Evolutionary conservation across 2,329 filamentous ascomycete species (phyloP).

Genomic region (Pyrenochaeta sp.): DNA sequence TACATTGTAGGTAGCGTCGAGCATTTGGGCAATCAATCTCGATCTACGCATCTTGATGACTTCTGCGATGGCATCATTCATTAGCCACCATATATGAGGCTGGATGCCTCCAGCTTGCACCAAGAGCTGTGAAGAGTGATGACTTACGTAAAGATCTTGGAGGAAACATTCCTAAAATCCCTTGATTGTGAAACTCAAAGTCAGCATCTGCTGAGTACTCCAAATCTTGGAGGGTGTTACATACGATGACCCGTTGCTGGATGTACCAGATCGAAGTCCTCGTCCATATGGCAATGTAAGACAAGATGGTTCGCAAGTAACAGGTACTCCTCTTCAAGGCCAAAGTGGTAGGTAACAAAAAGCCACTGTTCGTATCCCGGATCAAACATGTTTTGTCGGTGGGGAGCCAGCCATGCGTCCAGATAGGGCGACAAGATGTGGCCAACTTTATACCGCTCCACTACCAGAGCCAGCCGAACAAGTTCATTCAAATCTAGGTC

Average conservation of each 20-base stretch:
- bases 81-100: background rate
- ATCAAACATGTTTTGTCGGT: constrained; percentile 5
- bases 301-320: constrained; percentile 12
- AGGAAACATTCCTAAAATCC: background rate
- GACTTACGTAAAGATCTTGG: background rate
- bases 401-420: background rate
- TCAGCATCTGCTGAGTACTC: too few relatives aligned
- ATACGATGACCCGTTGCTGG: background rate
- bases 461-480: constrained; percentile 34
- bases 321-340: constrained; percentile 25
- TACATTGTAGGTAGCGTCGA: background rate
- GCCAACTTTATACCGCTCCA: constrained; percentile 37
- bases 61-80: background rate
- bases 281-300: background rate
- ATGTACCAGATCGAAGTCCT: background rate
- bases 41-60: background rate
- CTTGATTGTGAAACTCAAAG: too few relatives aligned
- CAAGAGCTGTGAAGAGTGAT: background rate
- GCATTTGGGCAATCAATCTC: background rate
- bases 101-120: too few relatives aligned
- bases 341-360: constrained; percentile 36
- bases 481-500: constrained; percentile 31
- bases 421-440: constrained; percentile 17
- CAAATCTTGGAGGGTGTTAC: too few relatives aligned
- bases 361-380: constrained; percentile 35